Evolutionary conservation across 2,329 filamentous ascomycete genomes (phyloP), one percentile per base, ranked within the genome.

Genomic region (Bertia moriformis): DNA sequence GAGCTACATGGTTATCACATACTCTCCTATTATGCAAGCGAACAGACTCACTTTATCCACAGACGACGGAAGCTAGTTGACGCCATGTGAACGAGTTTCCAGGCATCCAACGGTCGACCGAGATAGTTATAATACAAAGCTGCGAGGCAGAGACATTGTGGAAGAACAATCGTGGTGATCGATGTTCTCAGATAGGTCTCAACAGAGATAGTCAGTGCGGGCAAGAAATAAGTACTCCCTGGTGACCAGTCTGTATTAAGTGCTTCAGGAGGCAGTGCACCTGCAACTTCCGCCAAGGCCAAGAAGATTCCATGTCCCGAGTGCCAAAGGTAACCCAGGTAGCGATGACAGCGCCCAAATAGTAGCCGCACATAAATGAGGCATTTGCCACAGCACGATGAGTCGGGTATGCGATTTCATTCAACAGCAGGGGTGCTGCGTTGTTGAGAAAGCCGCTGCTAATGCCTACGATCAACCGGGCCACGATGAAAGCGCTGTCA

Each of bases 361-460:
- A 59, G 48, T 50, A 60, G 2, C 53, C 52, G 18, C 48, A 53
- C 45, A 54, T 59, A 44, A 54, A 62, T 0, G 59, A 39, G 1
- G 52, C 49, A 27, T 48, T 60, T 4, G 51, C 41, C 2, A 56
- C 49, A 15, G 50, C 51, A 13, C 61, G 54, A 33, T 63, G 58
- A 0, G 50, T 51, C 1, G 60, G 60, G 33, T 66, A 60, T 4
- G 61, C 59, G 18, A 66, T 53, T 43, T 67, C 64, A 18, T 57
- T 63, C 45, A 67, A 56, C 10, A 66, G 46, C 1, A 61, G 43
- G 2, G 58, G 57, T 2, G 52, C 52, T 0, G 51, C 46, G 2
- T 51, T 54, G 7, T 48, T 49, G 17, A 56, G 53, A 39, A 54
- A 51, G 4, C 50, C 57, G 5, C 51, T 50, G 0, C 53, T 53